Percentiles rank a stretch among this genome's conserved stretches.
Evolutionary conservation across 2,329 filamentous ascomycete species (phyloP).

Genomic region (Cladobotryum protrusum): DNA sequence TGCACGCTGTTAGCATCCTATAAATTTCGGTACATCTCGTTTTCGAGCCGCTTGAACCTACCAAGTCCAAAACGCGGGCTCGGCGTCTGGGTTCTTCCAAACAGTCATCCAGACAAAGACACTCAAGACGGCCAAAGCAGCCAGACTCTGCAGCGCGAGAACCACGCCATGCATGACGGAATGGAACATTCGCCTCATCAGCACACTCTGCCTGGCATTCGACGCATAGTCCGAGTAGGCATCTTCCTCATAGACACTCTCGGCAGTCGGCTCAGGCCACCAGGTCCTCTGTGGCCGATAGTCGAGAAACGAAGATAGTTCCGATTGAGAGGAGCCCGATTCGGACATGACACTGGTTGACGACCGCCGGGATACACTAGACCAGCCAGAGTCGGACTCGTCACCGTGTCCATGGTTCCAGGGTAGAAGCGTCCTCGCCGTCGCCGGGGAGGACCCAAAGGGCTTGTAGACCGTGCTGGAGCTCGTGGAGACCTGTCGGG

Average conservation of each 20-base stretch:
- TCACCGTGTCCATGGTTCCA: background rate
- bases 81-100: conserved; percentile 16
- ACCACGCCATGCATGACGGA: conserved; percentile 21
- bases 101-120: conserved; percentile 22
- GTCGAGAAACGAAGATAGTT: too few species aligned
- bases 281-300: too few species aligned
- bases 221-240: background rate
- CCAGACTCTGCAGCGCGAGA: conserved; percentile 21
- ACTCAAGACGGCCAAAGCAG: conserved; percentile 20
- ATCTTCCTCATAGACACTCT: background rate
- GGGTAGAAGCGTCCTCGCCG: background rate
- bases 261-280: background rate
- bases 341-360: background rate
- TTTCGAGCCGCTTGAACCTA: too few species aligned
- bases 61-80: conserved; percentile 21
- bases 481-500: too few species aligned
- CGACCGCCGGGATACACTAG: background rate
- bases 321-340: too few species aligned
- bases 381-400: background rate
- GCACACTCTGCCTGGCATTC: conserved; percentile 5
- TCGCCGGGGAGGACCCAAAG: background rate
- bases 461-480: too few species aligned
- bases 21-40: too few species aligned
- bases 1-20: conserved; percentile 13
- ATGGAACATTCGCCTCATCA: conserved; percentile 11